Evolutionary conservation across 352 stramenopile genomes (phyloP).

Genomic region (Phytophthora sp.): DNA sequence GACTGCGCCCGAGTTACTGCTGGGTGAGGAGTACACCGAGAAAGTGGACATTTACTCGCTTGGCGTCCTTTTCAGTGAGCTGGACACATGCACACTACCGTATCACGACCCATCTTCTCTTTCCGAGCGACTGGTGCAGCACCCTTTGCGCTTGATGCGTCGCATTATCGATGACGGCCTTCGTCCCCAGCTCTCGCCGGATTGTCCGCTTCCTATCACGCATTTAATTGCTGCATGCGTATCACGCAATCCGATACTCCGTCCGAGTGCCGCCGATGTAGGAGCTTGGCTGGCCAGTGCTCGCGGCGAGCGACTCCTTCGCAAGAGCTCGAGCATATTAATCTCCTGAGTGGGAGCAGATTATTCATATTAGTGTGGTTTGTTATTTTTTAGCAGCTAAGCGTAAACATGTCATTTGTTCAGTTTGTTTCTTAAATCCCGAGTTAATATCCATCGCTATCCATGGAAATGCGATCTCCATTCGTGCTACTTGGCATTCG

Average conservation of each 20-base stretch:
- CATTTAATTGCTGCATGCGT: slow-evolving; percentile 66
- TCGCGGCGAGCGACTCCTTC: slow-evolving; percentile 40
- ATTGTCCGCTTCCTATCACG: slow-evolving; percentile 64
- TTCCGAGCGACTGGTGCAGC: slow-evolving; percentile 47
- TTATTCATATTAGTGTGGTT: neutral
- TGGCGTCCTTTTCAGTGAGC: slow-evolving; percentile 71
- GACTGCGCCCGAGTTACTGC: slow-evolving; percentile 65
- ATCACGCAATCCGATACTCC: slow-evolving; percentile 51
- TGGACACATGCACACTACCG: slow-evolving; percentile 76
- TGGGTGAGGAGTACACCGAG: slow-evolving; percentile 75
- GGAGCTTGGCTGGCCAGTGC: slow-evolving; percentile 45
- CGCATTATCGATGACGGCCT: slow-evolving; percentile 61
- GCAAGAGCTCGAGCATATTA: slow-evolving; percentile 42
- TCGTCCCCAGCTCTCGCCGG: slow-evolving; percentile 57
- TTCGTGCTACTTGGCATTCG: no score
- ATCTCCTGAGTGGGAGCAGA: slow-evolving; percentile 16
- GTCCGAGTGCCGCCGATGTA: slow-evolving; percentile 59
- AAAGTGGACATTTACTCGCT: slow-evolving; percentile 84
- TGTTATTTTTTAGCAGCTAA: no score
- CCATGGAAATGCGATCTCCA: neutral
- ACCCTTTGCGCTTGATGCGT: slow-evolving; percentile 66
- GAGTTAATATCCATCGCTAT: neutral
- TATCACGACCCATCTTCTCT: slow-evolving; percentile 63
- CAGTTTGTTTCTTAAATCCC: neutral
- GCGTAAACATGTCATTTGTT: slow-evolving; percentile 15